A percentile compares a stretch with the other conserved stretches of the same genome.
These are phyloP conservation scores for Shiraia sp. DNA, from an alignment of 2,329 filamentous ascomycete species.

Conservation along the genomic window DNA sequence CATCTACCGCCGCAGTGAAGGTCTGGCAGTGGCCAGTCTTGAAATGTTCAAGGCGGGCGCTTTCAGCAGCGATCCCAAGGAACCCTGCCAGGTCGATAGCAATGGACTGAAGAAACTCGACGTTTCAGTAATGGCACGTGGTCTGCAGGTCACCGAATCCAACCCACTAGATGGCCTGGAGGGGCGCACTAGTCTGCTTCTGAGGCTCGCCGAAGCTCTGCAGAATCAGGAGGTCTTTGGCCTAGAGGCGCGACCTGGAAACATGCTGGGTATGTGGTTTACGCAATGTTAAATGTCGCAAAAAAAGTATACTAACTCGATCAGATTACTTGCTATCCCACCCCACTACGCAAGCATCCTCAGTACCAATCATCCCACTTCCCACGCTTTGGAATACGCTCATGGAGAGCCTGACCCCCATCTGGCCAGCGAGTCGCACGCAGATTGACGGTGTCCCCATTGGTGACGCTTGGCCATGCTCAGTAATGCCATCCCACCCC, in stretches of 20 bases:
- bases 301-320: conserved; percentile 11
- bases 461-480: conserved; percentile 93
- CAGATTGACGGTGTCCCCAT: conserved; percentile 84
- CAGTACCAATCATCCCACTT: conserved; percentile 82
- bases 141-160: conserved; percentile 78
- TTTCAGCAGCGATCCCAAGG: conserved; percentile 80
- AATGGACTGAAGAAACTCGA: conserved; percentile 76
- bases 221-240: conserved; percentile 85
- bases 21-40: conserved; percentile 74
- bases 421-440: conserved; percentile 88
- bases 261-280: conserved; percentile 80
- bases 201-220: conserved; percentile 75
- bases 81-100: conserved; percentile 89
- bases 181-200: conserved; percentile 78
- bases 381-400: conserved; percentile 89
- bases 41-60: conserved; percentile 94
- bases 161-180: conserved; percentile 86
- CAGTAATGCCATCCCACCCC: conserved; percentile 75
- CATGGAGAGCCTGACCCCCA: conserved; percentile 81
- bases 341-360: conserved; percentile 84
- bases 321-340: conserved; percentile 91
- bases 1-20: conserved; percentile 82
- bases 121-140: conserved; percentile 73
- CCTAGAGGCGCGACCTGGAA: conserved; percentile 80
- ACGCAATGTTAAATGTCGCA: no score